Base-by-base conservation (phyloP, 768 basidiomycete species). In the Hygrocybe punicea region DNA sequence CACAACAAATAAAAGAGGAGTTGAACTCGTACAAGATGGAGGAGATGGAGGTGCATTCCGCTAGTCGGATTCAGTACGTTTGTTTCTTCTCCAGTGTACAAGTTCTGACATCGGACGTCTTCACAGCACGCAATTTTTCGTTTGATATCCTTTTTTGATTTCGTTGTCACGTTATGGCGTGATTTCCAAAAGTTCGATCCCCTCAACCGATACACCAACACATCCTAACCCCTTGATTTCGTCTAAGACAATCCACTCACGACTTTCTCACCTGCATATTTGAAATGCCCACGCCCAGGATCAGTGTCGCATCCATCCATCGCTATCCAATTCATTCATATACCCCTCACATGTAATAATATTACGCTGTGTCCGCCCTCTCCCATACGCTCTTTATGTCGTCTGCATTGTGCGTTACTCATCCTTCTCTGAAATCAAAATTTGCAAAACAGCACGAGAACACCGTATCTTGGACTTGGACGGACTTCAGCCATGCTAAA, bases 1-100 rank as follows among this genome's bases (percentile, higher is more conserved):
- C 96, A 39, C 93, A 98, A 78, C 82, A 88, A 65, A 98, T 99
- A 72, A 99, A 99, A 81, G 93, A 96, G 75, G 93, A 96, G 75
- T 78, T 99, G 52, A 99, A 99, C 74, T 93, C 92, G 55, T 98
- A 91, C 76, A 98, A 98, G 81, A 92, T 98, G 90, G 94, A 96
- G 74, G 94, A 98, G 77, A 98, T 99, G 96, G 93, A 95, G 70
- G 94, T 99, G 60, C 96, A 98, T 73, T 90, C 91, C 63, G 78
- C 89, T 50, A 95, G 92, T 73, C 86, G 92, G 71, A 84, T 91
- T 65, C 87, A 97, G 91, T 93, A 70, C 63, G 91, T 84, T 39
- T 24, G 24, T 37, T 35, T 24, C 9, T n/a, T 42, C 4, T 23
- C 36, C n/a, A n/a, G 9, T 47, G 11, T 17, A 24, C 17, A 34